phyloP scores from a whole-genome alignment of 441 rosid species.

The Breynia disticha region DNA sequence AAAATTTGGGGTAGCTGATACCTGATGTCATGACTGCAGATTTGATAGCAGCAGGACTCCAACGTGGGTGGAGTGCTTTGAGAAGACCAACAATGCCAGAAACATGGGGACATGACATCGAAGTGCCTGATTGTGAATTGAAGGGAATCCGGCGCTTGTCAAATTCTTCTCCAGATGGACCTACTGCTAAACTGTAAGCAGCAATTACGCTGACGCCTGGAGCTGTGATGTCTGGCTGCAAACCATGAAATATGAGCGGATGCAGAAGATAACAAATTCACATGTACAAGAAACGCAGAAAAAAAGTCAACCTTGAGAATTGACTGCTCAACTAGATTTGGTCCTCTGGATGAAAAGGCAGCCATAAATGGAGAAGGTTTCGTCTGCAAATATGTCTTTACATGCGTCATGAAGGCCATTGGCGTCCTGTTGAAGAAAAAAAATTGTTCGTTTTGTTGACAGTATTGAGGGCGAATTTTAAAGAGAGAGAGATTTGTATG shows the following conservation, averaged over 20 bases:
- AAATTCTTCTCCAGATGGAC: constrained; percentile 14
- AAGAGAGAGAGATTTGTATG: not conserved
- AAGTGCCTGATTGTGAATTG: constrained; percentile 33
- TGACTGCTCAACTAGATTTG: constrained; percentile 32
- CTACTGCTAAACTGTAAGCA: constrained; percentile 20
- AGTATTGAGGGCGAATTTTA: too few relatives aligned
- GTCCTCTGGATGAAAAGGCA: constrained; percentile 51
- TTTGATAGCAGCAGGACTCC: constrained; percentile 46
- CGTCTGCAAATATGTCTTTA: constrained; percentile 9
- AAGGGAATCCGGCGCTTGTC: constrained; percentile 29
- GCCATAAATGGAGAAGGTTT: constrained; percentile 58
- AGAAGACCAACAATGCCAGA: constrained; percentile 43
- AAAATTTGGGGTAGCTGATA: constrained; percentile 4
- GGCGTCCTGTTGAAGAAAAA: constrained; percentile 11
- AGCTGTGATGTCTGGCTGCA: constrained; percentile 56
- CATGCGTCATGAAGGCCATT: constrained; percentile 25
- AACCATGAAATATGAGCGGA: not conserved
- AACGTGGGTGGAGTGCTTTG: constrained; percentile 32
- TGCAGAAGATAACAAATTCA: not conserved
- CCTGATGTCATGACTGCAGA: constrained; percentile 60
- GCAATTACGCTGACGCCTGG: constrained; percentile 49
- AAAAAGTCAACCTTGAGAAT: constrained; percentile 25
- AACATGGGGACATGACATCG: constrained; percentile 62
- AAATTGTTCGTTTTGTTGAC: too few relatives aligned
- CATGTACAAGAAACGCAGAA: not conserved